A percentile compares a stretch with the other conserved stretches of the same genome.
These are phyloP conservation scores for Tricholoma furcatifolium DNA, from an alignment of 768 basidiomycete genomes.

Conservation along the genomic window DNA sequence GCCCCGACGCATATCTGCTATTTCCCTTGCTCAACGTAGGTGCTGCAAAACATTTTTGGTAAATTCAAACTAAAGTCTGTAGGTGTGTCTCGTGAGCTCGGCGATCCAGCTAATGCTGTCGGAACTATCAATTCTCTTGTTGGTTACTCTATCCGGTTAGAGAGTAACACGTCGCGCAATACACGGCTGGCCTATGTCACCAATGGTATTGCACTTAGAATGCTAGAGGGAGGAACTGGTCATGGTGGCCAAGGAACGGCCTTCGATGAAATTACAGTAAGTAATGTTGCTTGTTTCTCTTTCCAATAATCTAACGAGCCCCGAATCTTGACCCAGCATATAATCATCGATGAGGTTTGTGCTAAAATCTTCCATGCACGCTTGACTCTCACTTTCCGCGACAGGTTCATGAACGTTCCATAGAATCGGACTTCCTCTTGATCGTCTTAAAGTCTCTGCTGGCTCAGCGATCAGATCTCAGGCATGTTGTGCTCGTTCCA, in stretches of 20 bases:
- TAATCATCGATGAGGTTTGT: constrained; percentile 90
- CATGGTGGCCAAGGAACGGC: constrained; percentile 70
- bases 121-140: constrained; percentile 80
- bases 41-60: not conserved
- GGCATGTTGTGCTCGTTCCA: constrained; percentile 41
- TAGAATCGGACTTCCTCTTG: constrained; percentile 95
- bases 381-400: not conserved
- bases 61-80: constrained; percentile 3
- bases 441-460: constrained; percentile 89
- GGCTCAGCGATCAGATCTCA: constrained; percentile 75
- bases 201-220: constrained; percentile 92
- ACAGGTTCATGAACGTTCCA: constrained; percentile 92
- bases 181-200: constrained; percentile 86
- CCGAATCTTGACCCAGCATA: constrained; percentile 59
- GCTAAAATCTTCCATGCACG: not conserved
- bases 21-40: constrained; percentile 86
- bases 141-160: constrained; percentile 92
- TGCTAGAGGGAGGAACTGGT: constrained; percentile 88
- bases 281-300: constrained; percentile 17
- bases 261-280: constrained; percentile 93
- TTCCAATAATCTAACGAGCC: not conserved
- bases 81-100: constrained; percentile 87
- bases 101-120: constrained; percentile 76
- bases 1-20: constrained; percentile 92
- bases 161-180: constrained; percentile 78